A percentile compares a stretch with the other conserved stretches of the same genome.
phyloP scores from a whole-genome alignment of 2,329 filamentous ascomycete genomes.

The Alternaria dauci region DNA sequence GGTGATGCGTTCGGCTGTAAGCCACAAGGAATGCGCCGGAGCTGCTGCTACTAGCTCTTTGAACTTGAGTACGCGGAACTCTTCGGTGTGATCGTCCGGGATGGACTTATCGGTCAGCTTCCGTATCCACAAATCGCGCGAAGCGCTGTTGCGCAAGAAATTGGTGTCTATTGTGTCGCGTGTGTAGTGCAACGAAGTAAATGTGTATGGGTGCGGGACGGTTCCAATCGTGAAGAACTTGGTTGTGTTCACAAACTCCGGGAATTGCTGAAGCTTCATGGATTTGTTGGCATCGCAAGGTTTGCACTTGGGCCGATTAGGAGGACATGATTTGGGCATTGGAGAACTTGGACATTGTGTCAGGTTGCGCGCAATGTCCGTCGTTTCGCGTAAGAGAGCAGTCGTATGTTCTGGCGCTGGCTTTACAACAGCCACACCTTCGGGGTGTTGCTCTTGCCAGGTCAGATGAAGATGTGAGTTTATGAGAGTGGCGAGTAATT shows the following conservation, averaged over 20 bases:
- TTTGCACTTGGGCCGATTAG: constrained; percentile 77
- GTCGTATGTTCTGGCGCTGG: constrained; percentile 79
- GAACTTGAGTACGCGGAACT: constrained; percentile 73
- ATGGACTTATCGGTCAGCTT: constrained; percentile 75
- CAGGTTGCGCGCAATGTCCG: constrained; percentile 77
- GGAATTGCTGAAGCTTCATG: constrained; percentile 72
- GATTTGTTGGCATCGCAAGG: constrained; percentile 71
- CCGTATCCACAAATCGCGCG: constrained; percentile 80
- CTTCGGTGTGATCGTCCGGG: constrained; percentile 68
- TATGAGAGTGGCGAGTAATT: constrained; percentile 75
- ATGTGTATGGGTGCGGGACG: constrained; percentile 90
- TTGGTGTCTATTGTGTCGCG: constrained; percentile 55
- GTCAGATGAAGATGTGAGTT: constrained; percentile 84
- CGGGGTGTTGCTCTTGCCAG: constrained; percentile 81
- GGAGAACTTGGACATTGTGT: constrained; percentile 77
- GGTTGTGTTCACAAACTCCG: constrained; percentile 75
- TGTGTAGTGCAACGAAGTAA: constrained; percentile 70
- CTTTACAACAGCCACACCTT: constrained; percentile 82
- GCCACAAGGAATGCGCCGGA: constrained; percentile 75
- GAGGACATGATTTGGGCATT: constrained; percentile 80
- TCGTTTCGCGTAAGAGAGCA: constrained; percentile 72
- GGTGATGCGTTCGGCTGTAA: constrained; percentile 72
- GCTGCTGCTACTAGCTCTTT: constrained; percentile 81
- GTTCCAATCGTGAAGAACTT: constrained; percentile 82
- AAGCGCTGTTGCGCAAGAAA: constrained; percentile 65